These are phyloP conservation scores for Sutorius eximius DNA, from an alignment of 1,284 basidiomycete species.

Conservation along the genomic window DNA sequence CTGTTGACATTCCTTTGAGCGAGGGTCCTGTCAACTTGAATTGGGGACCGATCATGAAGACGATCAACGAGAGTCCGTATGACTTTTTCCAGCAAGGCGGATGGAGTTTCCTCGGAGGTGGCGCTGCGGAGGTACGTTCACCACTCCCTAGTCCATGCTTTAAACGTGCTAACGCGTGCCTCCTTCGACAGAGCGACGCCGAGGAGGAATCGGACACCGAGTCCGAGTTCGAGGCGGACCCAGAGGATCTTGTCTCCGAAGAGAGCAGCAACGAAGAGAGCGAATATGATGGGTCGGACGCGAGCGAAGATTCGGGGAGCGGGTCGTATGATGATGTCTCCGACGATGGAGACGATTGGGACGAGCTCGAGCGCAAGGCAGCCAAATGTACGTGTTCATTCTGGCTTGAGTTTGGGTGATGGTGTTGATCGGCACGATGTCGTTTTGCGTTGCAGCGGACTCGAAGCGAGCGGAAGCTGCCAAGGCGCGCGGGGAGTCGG, in stretches of 20 bases:
- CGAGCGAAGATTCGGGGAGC: conserved; percentile 64
- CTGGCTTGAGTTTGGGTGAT: neutral
- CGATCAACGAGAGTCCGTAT: conserved; percentile 92
- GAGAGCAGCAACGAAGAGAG: conserved; percentile 58
- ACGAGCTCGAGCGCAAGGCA: conserved; percentile 89
- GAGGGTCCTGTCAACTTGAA: conserved; percentile 98
- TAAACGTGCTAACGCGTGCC: neutral
- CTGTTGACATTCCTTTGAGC: conserved; percentile 93
- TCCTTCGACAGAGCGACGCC: conserved; percentile 53
- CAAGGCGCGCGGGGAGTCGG: conserved; percentile 55
- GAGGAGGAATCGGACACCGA: conserved; percentile 72
- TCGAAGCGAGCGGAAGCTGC: conserved; percentile 57
- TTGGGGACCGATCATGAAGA: conserved; percentile 98
- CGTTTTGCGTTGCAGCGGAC: conserved; percentile 50
- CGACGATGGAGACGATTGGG: conserved; percentile 79
- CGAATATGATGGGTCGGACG: conserved; percentile 60
- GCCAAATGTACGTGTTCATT: conserved; percentile 59
- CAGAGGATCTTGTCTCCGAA: conserved; percentile 51
- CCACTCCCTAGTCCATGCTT: neutral
- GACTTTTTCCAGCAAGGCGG: conserved; percentile 97
- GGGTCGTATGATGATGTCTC: conserved; percentile 62
- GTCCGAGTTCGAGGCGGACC: conserved; percentile 78
- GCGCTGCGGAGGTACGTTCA: conserved; percentile 59
- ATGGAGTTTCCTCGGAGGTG: conserved; percentile 92
- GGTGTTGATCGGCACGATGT: conserved; percentile 1